Base-by-base conservation (phyloP, 768 basidiomycete genomes). In the Hypsizygus marmoreus region DNA sequence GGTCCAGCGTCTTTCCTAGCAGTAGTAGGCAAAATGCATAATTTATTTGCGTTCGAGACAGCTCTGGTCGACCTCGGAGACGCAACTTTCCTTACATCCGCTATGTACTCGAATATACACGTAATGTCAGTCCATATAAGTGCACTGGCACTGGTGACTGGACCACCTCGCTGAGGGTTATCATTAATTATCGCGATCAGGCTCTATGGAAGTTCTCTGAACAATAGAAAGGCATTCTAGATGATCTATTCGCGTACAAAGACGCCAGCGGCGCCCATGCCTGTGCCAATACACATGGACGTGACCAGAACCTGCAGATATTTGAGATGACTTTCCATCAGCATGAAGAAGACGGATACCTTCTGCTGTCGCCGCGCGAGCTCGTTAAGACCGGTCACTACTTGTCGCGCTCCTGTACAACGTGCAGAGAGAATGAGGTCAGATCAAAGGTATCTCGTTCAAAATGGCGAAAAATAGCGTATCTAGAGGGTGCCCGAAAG, bases 241-340 rank as follows among this genome's bases (percentile, higher is more conserved):
- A 32, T n/a, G 6, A n/a, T 24, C 42, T 58, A 65, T 44, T 88
- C 86, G 39, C 77, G 70, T 2, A 89, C 65, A 64, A 91, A 90
- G 12, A 90, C 72, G 1, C 72, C 84, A 14, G 88, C 89, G 7
- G 90, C 91, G n/a, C 91, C 91, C 90, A 92, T 92, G n/a, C 91
- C 89, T 10, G 85, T 86, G 13, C 86, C 83, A 43, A 95, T 85
- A 59, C 91, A 94, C 91, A 94, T 94, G 11, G 83, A 84, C 3
- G 89, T 92, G n/a, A 91, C 78, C 35, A 95, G 72, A 6, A 94
- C 69, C 88, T 88, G 42, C 11, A 23, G 33, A n/a, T 11, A 22
- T 17, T 30, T 12, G 11, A 16, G 7, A 29, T 8, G 30, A 32
- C 38, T 17, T 11, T 25, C 24, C 24, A 40, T 48, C 6, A 49